Evolutionary conservation across 139 green algal genomes (phyloP), one percentile per base, ranked within the genome.

Genomic region (Chlamydomonas sp.): DNA sequence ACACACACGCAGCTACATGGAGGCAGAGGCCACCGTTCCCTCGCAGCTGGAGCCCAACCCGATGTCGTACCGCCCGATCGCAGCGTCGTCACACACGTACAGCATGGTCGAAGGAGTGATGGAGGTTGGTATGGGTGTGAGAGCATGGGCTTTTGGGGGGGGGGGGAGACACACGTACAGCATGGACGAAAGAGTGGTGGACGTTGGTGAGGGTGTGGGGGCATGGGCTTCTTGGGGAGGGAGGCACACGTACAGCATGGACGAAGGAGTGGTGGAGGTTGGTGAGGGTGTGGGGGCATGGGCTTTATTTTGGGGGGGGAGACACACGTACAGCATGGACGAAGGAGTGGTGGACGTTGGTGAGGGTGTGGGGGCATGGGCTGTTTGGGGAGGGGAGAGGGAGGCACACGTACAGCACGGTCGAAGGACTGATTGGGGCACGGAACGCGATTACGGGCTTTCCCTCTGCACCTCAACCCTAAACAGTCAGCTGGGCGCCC

Each of bases 31-130:
- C 2, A 83, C 83, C 0, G 71, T 78, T 0, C 82, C 86, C 13
- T 76, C 43, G 3, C 79, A 89, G 8, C 48, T 92, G 36, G 50
- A 70, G 35, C 69, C 77, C 0, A 68, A 90, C 38, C 88, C 87
- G 37, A 88, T 95, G 58, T 36, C 63, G 29, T 95, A 88, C 81
- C 39, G 47, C 28, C 82, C 83, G 22, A 71, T 84, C 60, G 79
- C 84, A 0, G 5, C 30, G 6, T 77, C 69, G 8, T 58, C 75
- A 31, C 79, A 89, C 54, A 64, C 75, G 5, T 97, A 88, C 71
- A 66, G 75, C 50, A 95, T 99, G 87, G 80, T 90, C 31, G 83
- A 95, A 54, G 95, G 95, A n/a, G 89, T 99, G 34, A 81, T 96
- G 73, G 69, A 79, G 2, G 84, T 99, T 38, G 95, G 48, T 47